A percentile compares a stretch with the other conserved stretches of the same genome.
phyloP scores from a whole-genome alignment of 257 asterid genomes.

The Oldenlandia corymbosa region DNA sequence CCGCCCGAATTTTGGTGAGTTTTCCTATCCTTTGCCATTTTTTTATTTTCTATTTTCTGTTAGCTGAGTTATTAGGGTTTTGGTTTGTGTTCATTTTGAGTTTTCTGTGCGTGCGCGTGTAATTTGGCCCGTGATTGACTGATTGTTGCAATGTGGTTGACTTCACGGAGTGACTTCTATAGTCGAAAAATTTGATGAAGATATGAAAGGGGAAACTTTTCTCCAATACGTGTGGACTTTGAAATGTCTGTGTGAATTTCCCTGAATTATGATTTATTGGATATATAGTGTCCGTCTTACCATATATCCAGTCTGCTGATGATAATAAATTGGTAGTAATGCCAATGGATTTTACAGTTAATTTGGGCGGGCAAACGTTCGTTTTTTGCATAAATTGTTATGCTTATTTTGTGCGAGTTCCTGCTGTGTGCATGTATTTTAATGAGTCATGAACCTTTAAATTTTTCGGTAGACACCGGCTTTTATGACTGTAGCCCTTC shows the following conservation, averaged over 20 bases:
- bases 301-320: background rate
- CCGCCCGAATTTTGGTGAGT: constrained; percentile 68
- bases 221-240: background rate
- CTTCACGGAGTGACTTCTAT: background rate
- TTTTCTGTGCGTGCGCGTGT: background rate
- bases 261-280: background rate
- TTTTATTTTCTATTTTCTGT: background rate
- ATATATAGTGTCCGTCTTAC: background rate
- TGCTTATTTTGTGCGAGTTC: background rate
- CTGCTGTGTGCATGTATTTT: background rate
- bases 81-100: background rate
- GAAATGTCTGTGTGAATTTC: background rate
- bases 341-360: background rate
- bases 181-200: background rate
- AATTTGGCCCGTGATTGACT: background rate
- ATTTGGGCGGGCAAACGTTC: background rate
- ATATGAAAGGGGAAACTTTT: background rate
- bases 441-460: background rate
- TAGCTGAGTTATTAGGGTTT: constrained; percentile 9
- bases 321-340: background rate
- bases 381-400: background rate
- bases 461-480: background rate
- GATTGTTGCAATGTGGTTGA: background rate
- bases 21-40: too few relatives aligned
- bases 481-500: background rate